Percentiles rank a stretch among this genome's conserved stretches.
phyloP scores from a whole-genome alignment of 208 protist species.

The Trypanosoma grayi region DNA sequence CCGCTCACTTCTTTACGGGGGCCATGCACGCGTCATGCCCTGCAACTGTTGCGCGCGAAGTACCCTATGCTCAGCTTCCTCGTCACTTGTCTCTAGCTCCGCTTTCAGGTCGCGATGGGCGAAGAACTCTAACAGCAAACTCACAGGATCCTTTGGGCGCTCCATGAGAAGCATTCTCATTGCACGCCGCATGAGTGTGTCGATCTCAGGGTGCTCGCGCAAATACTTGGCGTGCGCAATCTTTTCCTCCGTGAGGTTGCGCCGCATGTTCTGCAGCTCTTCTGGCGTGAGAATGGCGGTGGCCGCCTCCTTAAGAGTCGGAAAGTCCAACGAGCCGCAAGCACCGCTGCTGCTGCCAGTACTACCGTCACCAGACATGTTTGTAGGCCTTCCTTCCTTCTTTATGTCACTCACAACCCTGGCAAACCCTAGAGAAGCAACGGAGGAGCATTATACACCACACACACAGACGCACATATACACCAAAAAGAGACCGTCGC shows the following conservation, averaged over 20 bases:
- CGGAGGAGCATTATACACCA: too few relatives aligned
- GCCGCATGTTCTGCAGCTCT: slow-evolving; percentile 49
- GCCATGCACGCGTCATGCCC: slow-evolving; percentile 9
- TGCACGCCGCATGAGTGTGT: slow-evolving; percentile 49
- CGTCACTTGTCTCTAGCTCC: slow-evolving; percentile 9
- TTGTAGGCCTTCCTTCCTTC: too few relatives aligned
- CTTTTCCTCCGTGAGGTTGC: slow-evolving; percentile 60
- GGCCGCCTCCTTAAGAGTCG: slow-evolving; percentile 60
- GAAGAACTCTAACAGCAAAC: slow-evolving; percentile 50
- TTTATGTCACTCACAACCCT: too few relatives aligned
- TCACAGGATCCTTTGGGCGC: slow-evolving; percentile 64
- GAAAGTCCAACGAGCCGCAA: slow-evolving; percentile 13
- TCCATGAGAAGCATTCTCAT: slow-evolving; percentile 46
- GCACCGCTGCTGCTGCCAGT: neutral
- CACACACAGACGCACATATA: too few relatives aligned
- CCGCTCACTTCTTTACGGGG: slow-evolving; percentile 1
- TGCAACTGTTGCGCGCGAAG: neutral
- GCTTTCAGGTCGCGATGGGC: slow-evolving; percentile 23
- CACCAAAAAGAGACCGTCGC: too few relatives aligned
- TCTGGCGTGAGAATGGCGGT: slow-evolving; percentile 57
- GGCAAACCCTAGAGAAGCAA: too few relatives aligned
- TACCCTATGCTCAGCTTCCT: slow-evolving; percentile 1
- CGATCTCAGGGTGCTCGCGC: slow-evolving; percentile 75
- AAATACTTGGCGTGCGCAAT: slow-evolving; percentile 83
- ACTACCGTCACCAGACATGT: too few relatives aligned